Evolutionary conservation across 2,329 filamentous ascomycete species (phyloP).

Genomic region (Fonsecaea pedrosoi): DNA sequence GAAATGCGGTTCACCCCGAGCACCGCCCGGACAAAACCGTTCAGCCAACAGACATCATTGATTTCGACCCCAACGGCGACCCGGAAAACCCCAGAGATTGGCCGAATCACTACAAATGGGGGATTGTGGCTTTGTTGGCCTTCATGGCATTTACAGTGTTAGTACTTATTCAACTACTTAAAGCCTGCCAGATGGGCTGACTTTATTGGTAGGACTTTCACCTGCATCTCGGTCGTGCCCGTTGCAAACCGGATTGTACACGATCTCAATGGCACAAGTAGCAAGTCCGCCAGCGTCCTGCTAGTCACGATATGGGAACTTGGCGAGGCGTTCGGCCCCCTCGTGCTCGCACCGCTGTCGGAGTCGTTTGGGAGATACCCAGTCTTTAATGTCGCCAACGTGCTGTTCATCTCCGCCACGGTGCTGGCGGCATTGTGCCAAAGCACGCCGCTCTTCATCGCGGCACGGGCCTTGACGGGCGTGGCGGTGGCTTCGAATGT

Average conservation of each 20-base stretch:
- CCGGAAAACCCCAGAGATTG: conserved; percentile 40
- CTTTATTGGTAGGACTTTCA: conserved; percentile 58
- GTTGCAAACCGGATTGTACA: conserved; percentile 60
- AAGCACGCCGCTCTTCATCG: conserved; percentile 50
- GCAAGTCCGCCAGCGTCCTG: conserved; percentile 58
- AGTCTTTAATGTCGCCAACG: conserved; percentile 50
- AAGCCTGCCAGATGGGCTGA: conserved; percentile 10
- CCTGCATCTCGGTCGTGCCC: conserved; percentile 63
- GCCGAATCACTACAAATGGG: conserved; percentile 38
- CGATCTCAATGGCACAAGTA: conserved; percentile 51
- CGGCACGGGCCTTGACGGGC: conserved; percentile 53
- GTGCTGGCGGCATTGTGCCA: conserved; percentile 49
- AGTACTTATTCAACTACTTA: background rate
- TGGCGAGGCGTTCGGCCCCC: conserved; percentile 55
- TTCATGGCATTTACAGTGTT: conserved; percentile 40
- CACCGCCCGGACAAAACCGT: conserved; percentile 3
- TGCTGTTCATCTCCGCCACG: conserved; percentile 54
- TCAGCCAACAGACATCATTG: conserved; percentile 30
- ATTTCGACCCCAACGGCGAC: conserved; percentile 39
- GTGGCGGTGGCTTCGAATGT: conserved; percentile 59
- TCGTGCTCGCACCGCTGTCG: conserved; percentile 55
- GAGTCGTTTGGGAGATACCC: conserved; percentile 52
- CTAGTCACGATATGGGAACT: conserved; percentile 59
- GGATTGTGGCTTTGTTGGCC: conserved; percentile 36
- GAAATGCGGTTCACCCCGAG: conserved; percentile 7